These are phyloP conservation scores for Zizania palustris DNA, from an alignment of 202 grass and related monocot genomes.

Conservation along the genomic window DNA sequence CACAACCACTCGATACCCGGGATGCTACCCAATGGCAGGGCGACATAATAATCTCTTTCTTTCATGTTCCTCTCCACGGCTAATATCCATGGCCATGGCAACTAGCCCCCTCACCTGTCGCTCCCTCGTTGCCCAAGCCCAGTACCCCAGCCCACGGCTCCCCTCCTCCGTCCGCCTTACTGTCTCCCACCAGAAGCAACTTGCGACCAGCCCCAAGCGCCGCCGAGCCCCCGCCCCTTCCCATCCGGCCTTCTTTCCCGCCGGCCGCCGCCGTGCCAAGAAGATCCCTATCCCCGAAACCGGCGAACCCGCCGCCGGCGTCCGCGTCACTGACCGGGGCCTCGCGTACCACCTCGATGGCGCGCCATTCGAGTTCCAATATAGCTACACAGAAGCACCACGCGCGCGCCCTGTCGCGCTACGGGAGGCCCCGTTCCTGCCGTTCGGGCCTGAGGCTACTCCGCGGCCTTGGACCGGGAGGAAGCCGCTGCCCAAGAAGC, in stretches of 20 bases:
- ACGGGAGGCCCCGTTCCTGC: slow-evolving; percentile 68
- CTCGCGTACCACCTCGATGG: slow-evolving; percentile 66
- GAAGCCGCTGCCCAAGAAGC: slow-evolving; percentile 75
- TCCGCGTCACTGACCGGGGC: slow-evolving; percentile 63
- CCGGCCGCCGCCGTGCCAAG: slow-evolving; percentile 13
- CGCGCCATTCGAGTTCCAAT: slow-evolving; percentile 94
- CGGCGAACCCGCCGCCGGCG: slow-evolving; percentile 36
- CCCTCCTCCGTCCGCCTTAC: slow-evolving; percentile 18
- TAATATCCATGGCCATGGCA: slow-evolving; percentile 29
- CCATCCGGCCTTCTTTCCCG: slow-evolving; percentile 66
- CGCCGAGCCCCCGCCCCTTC: slow-evolving; percentile 26
- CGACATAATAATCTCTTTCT: neutral
- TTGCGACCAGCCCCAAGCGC: slow-evolving; percentile 35
- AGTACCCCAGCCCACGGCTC: slow-evolving; percentile 31
- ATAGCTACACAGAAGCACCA: slow-evolving; percentile 90
- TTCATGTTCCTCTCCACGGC: neutral
- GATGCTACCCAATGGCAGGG: neutral
- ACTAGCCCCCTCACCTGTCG: slow-evolving; percentile 1
- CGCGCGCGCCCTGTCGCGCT: slow-evolving; percentile 67
- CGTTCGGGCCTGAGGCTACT: slow-evolving; percentile 74
- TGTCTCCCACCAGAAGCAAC: slow-evolving; percentile 35
- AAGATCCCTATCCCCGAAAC: slow-evolving; percentile 41
- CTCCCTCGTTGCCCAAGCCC: slow-evolving; percentile 36
- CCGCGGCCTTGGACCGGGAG: slow-evolving; percentile 86
- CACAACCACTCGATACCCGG: neutral